Base-by-base conservation (phyloP, 495 filamentous ascomycete genomes). In the Penicillium taxi region DNA sequence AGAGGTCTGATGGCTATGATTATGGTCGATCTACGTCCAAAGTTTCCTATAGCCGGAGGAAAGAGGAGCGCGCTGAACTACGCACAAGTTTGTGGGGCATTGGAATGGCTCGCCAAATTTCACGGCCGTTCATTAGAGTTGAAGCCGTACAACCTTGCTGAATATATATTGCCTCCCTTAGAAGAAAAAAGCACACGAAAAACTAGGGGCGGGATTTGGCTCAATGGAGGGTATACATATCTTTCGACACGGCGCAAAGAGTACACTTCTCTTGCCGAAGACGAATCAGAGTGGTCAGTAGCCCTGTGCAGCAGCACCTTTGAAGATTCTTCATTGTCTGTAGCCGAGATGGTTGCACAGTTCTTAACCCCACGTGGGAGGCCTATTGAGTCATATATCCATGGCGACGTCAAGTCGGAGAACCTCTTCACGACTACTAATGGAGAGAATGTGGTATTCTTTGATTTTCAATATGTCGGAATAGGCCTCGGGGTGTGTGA, bases 381-480 rank as follows among this genome's bases (percentile, higher is more conserved):
- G 13, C 9, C 42, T 0, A 21, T 54, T 6, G 61, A 65, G 36
- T 61, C 59, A 1, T 61, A 58, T 16, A 65, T 65, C 8, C 61
- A 65, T 26, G 61, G 61, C 25, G 61, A 65, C 15, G 61, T 65
- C 32, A 65, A 65, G 42, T 65, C 59, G 2, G 61, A 65, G 42
- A 65, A 65, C 37, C 59, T 65, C n/a, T 65, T 65, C 39, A 65
- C 59, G 5, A 56, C 46, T 1, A 24, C n/a, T 0, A 35, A 26
- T 0, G 59, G 57, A 12, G 48, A 58, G 5, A 6, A 45, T 16
- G 61, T 65, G 13, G 61, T 59, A 1, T 65, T 65, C 39, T 65
- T 61, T 32, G 61, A 65, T 27, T 65, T 65, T 11, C 61, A 65
- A 29, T 65, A 65, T 17, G 55, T 61, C 24, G 61, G 61, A 7